phyloP scores from a whole-genome alignment of 208 protist species.

The Trypanosoma conorhini region DNA sequence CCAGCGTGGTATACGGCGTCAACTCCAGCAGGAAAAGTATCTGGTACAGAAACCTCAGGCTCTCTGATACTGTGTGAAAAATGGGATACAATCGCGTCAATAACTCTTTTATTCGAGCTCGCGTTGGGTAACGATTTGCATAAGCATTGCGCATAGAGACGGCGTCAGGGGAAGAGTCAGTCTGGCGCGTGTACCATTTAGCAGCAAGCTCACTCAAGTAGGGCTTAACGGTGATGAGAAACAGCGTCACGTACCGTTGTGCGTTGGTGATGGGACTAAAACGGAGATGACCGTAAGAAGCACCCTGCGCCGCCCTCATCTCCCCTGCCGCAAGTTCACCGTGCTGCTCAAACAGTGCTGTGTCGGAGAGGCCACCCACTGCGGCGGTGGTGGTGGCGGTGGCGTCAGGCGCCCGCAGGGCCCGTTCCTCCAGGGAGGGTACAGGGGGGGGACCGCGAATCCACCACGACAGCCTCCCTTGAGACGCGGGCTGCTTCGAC shows the following conservation, averaged over 20 bases:
- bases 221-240: slow-evolving; percentile 63
- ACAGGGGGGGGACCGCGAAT: slow-evolving; percentile 52
- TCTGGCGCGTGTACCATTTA: slow-evolving; percentile 49
- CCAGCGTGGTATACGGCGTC: slow-evolving; percentile 59
- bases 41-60: slow-evolving; percentile 44
- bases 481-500: slow-evolving; percentile 13
- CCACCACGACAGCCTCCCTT: slow-evolving; percentile 39
- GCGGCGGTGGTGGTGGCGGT: background rate
- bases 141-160: slow-evolving; percentile 50
- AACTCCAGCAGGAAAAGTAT: slow-evolving; percentile 69
- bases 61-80: slow-evolving; percentile 44
- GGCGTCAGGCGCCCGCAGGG: slow-evolving; percentile 24
- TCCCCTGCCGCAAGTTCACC: slow-evolving; percentile 32
- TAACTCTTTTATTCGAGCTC: slow-evolving; percentile 40
- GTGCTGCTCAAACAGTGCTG: slow-evolving; percentile 21
- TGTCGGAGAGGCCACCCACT: background rate
- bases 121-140: slow-evolving; percentile 38
- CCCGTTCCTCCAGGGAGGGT: slow-evolving; percentile 49
- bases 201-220: slow-evolving; percentile 51
- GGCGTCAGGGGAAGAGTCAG: slow-evolving; percentile 45
- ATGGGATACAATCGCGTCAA: slow-evolving; percentile 49
- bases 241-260: slow-evolving; percentile 50
- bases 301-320: slow-evolving; percentile 42
- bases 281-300: slow-evolving; percentile 68
- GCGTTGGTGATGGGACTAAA: slow-evolving; percentile 42